Evolutionary conservation across 108 stramenopile species (phyloP), one percentile per base, ranked within the genome.

Genomic region (Aurantiochytrium sp.): DNA sequence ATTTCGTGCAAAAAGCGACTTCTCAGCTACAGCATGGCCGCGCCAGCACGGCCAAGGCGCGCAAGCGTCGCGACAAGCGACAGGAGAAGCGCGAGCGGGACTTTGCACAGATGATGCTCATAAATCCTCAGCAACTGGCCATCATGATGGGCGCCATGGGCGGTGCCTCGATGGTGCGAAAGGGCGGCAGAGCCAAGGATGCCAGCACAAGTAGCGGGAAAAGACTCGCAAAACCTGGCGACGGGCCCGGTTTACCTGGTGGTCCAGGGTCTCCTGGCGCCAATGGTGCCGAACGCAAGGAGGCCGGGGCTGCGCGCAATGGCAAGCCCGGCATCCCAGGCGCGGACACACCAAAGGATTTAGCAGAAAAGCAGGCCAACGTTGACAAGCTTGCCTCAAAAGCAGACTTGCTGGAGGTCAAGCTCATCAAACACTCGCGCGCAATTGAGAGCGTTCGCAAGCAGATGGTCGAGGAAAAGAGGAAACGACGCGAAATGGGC

Each of bases 401-500:
- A 35, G 76, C 76, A 12, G 76, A 83, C 76, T 6, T 53, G 12
- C 23, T 83, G 18, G 76, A 83, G 23, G n/a, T 83, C 28, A 47
- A 53, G 51, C 45, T 83, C 6, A 83, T 83, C 51, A 83, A 53
- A 4, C 76, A 83, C 6, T 4, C 44, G 1, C 76, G 51, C 49
- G 49, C 45, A 23, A 53, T 83, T 1, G 76, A 83, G 51, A 28
- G 14, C 25, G 28, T 83, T 6, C 45, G 76, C 18, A 12, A 4
- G 25, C 45, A 83, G 76, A 83, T 83, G 76, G 51, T 83, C 19
- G 76, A 83, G 23, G 76, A 83, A 53, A 83, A 83, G n/a, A 10
- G 76, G 4, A 93, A 93, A 76, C 93, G 95, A 23, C 91, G 90
- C 59, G 73, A 93, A 87, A 96, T 95, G 95, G 96, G 96, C 45